phyloP scores from a whole-genome alignment of 2,329 filamentous ascomycete species.

The Pseudocercospora fuligena region DNA sequence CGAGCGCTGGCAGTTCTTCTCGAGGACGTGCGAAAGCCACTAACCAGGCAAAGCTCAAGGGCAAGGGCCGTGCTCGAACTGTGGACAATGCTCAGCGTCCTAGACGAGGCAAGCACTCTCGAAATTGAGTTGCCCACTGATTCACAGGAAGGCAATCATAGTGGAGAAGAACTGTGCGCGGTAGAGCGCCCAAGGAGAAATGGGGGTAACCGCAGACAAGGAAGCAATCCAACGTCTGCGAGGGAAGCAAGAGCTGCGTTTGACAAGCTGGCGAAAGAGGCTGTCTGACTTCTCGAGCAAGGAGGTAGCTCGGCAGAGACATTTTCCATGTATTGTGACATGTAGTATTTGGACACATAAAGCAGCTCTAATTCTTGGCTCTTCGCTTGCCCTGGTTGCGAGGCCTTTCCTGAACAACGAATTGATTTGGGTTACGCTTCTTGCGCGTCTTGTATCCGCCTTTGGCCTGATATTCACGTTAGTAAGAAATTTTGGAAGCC shows the following conservation, averaged over 20 bases:
- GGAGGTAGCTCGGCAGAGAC: background rate
- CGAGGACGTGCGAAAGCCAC: background rate
- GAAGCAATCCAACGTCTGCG: background rate
- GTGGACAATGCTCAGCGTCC: background rate
- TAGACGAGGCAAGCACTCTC: background rate
- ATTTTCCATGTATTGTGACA: background rate
- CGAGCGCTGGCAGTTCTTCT: background rate
- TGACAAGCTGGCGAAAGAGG: background rate
- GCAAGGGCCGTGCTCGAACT: background rate
- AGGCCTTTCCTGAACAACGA: constrained; percentile 79
- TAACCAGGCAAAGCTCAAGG: background rate
- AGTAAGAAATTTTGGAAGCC: constrained; percentile 19
- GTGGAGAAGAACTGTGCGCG: background rate
- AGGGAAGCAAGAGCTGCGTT: background rate
- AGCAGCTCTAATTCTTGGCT: constrained; percentile 42
- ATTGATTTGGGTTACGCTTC: constrained; percentile 88
- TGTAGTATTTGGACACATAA: background rate
- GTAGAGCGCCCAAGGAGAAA: background rate
- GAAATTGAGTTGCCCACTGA: background rate
- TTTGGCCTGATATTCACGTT: constrained; percentile 62
- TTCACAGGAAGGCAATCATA: background rate
- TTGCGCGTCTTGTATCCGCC: constrained; percentile 89
- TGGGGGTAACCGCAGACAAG: background rate
- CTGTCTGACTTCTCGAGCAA: background rate
- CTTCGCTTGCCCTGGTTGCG: constrained; percentile 90